Base-by-base conservation (phyloP, 2,329 filamentous ascomycete genomes). In the Alternaria brassicicola region DNA sequence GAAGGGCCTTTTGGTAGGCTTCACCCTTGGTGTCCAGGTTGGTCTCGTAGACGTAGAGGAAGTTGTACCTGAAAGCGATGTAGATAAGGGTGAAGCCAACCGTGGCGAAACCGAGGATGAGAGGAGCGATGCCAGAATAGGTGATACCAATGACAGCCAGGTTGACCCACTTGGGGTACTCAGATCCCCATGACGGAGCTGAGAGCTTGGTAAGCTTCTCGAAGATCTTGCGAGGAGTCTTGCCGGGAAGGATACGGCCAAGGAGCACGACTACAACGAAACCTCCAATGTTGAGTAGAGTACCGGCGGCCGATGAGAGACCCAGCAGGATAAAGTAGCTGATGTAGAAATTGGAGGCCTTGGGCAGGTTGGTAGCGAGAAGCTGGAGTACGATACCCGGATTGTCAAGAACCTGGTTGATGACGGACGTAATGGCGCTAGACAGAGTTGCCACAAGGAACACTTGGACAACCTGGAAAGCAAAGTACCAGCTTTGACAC, bases 301-400 rank as follows among this genome's bases (percentile, higher is more conserved):
- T 72, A 12, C 73, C 65, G 15, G 72, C 63, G 30, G 71, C 71
- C 2, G 68, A 63, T 0, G 72, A 74, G 6, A 74, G 68, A 52
- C 94, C 96, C 77, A 98, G 93, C 5, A 99, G 85, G 43, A 98
- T 86, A 67, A 99, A 96, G 80, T 97, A 99, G 1, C 89, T 92
- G 49, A 98, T 89, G 79, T 97, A 99, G 77, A 98, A 95, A 80
- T 96, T 98, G 65, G 93, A 95, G 0, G 92, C 88, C 61, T 87
- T 89, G 21, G 95, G 95, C 6, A 99, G 82, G 59, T 92, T 90
- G 15, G 81, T 70, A 0, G 93, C 88, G 3, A 97, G 83, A 30
- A 96, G 79, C 0, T 74, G 79, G 0, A 92, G 86, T 10, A 86
- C 86, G 0, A 76, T 78, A 2, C 79, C 74, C 0, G 93, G 92